These are phyloP conservation scores for Dendryphion nanum DNA, from an alignment of 2,329 filamentous ascomycete species.

Conservation along the genomic window DNA sequence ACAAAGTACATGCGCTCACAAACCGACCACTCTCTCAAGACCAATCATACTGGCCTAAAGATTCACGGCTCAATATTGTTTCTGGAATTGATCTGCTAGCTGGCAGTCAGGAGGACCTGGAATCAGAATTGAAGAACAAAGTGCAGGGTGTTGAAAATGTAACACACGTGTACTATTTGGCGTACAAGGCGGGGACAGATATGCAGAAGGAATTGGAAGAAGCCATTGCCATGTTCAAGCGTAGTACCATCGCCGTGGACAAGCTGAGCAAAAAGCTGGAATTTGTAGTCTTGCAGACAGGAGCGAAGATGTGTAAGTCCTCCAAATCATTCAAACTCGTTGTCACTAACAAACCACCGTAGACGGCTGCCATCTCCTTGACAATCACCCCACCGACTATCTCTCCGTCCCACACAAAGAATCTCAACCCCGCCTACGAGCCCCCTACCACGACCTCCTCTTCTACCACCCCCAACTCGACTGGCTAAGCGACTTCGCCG, in stretches of 20 bases:
- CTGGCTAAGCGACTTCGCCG: constrained; percentile 33
- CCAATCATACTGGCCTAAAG: constrained; percentile 39
- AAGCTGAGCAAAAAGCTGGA: constrained; percentile 19
- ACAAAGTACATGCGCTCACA: constrained; percentile 41
- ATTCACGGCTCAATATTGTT: constrained; percentile 41
- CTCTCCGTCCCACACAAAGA: constrained; percentile 20
- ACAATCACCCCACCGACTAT: constrained; percentile 38
- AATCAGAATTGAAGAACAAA: constrained; percentile 30
- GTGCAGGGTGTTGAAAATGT: constrained; percentile 39
- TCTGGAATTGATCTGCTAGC: constrained; percentile 44
- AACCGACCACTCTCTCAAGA: constrained; percentile 37
- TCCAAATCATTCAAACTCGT: constrained; percentile 20
- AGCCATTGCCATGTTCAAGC: constrained; percentile 43
- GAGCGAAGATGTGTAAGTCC: constrained; percentile 38
- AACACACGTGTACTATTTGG: constrained; percentile 47
- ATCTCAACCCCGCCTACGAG: constrained; percentile 21
- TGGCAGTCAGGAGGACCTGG: constrained; percentile 39
- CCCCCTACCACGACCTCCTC: constrained; percentile 34
- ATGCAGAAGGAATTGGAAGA: constrained; percentile 40
- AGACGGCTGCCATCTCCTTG: constrained; percentile 44
- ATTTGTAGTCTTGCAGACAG: constrained; percentile 29
- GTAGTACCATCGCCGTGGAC: constrained; percentile 35
- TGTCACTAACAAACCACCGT: constrained; percentile 31
- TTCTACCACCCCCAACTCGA: constrained; percentile 45
- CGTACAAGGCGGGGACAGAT: constrained; percentile 44